Evolutionary conservation across 1,139 yeast genomes (phyloP), one percentile per base, ranked within the genome.

Genomic region (Kluyveromyces sp.): DNA sequence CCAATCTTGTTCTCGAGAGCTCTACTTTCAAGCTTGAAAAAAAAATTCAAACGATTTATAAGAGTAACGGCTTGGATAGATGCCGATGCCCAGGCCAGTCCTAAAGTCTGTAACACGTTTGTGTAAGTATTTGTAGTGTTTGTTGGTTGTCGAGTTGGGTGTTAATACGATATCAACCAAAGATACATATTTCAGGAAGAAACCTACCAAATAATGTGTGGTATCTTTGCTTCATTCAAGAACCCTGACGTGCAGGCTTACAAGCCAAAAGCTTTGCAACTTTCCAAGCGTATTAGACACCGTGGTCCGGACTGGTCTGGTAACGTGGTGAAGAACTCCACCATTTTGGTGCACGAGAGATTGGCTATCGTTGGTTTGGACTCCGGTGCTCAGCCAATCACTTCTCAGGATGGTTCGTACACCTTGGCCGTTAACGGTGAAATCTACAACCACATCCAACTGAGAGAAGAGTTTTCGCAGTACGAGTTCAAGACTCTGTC

Each of bases 231-330:
- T 51, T 88, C 94, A 47, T 87, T 75, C 68, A 81, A 75, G 67
- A 89, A 84, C 62, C 83, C 81, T 41, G 84, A 87, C 53, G 80
- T 85, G 49, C 81, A 83, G 58, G 70, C 74, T 47, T 92, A 86
- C 75, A 92, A 89, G 69, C 77, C 82, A 47, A 81, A 80, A 63
- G 97, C 97, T 40, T 74, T 92, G 53, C 94, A 86, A 65, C 76
- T 86, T 63, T 77, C 97, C 52, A 89, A 88, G 69, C 77, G 88
- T 68, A 83, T 89, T 65, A 83, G 98, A 71, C 98, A 92, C 69
- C 83, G 98, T 70, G 98, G 98, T 58, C 98, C 98, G 54, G 98
- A 92, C 70, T 92, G 98, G 98, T 78, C 89, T 39, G 98, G 98
- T 61, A 88, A 87, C 78, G 66, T 77, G 53, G 71, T 77, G 53